These are phyloP conservation scores for Crinitomyces ghanaensis DNA, from an alignment of 805 yeast species.

Conservation along the genomic window DNA sequence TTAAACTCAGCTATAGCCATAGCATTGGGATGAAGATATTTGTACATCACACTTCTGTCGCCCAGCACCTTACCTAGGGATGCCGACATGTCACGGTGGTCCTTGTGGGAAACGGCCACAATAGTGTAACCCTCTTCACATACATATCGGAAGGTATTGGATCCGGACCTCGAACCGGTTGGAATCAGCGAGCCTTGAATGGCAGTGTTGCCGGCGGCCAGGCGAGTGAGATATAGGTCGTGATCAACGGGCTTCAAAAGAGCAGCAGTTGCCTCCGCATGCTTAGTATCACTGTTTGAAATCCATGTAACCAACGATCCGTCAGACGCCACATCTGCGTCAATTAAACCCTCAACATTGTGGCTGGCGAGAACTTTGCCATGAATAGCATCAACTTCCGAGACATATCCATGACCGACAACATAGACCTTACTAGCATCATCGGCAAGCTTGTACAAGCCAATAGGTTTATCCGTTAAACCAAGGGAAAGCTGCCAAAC, in stretches of 20 bases:
- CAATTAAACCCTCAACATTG: neutral
- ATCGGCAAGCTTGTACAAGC: conserved; percentile 1
- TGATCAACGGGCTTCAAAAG: no score
- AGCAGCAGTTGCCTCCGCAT: no score
- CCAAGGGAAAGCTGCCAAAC: conserved; percentile 15
- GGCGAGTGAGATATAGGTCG: no score
- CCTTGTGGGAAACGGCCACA: conserved; percentile 30
- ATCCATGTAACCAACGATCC: no score
- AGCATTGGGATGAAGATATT: conserved; percentile 65
- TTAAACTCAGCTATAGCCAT: conserved; percentile 40
- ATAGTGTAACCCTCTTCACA: conserved; percentile 32
- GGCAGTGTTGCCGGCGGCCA: no score
- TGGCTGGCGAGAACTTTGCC: no score
- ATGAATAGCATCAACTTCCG: conserved; percentile 1
- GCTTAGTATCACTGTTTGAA: no score
- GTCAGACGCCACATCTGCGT: no score
- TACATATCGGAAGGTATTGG: no score
- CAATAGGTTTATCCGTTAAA: conserved; percentile 1
- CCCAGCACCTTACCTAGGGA: conserved; percentile 60
- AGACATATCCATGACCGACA: neutral
- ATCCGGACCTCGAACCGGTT: conserved; percentile 7
- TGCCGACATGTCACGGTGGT: conserved; percentile 35
- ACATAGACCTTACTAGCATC: neutral
- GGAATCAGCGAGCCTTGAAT: no score
- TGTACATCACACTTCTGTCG: conserved; percentile 67